Percentiles rank a stretch among this genome's conserved stretches.
Evolutionary conservation across 1,139 yeast genomes (phyloP).

Genomic region (Kodamaea sp.): DNA sequence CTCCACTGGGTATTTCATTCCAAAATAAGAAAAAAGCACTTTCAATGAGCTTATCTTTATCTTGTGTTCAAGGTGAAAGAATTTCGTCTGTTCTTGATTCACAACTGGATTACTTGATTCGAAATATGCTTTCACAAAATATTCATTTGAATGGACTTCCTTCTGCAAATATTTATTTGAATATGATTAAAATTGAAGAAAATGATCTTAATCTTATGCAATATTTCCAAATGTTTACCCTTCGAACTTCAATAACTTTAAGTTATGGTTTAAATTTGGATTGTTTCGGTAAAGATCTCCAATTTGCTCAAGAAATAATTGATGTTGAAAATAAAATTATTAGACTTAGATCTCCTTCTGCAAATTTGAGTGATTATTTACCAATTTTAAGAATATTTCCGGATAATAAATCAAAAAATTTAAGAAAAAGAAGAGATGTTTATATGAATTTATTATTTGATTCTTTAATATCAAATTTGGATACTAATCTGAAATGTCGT

Average conservation of each 20-base stretch:
- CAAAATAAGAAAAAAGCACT: slow-evolving; percentile 52
- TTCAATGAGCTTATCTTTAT: slow-evolving; percentile 23
- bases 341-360: slow-evolving; percentile 57
- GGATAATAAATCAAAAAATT: slow-evolving; percentile 20
- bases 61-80: no score
- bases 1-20: slow-evolving; percentile 61
- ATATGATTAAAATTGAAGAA: slow-evolving; percentile 29
- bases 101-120: no score
- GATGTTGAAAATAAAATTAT: slow-evolving; percentile 64
- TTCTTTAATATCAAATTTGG: slow-evolving; percentile 1
- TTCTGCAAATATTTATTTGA: slow-evolving; percentile 28
- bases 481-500: slow-evolving; percentile 13
- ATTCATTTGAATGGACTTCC: no score
- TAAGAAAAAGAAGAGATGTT: slow-evolving; percentile 46
- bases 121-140: no score
- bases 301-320: slow-evolving; percentile 51
- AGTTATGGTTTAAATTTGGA: slow-evolving; percentile 61
- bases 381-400: slow-evolving; percentile 45
- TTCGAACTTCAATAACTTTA: slow-evolving; percentile 53
- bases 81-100: no score
- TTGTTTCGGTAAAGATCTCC: slow-evolving; percentile 34
- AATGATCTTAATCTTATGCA: slow-evolving; percentile 34
- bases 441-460: slow-evolving; percentile 40
- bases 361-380: slow-evolving; percentile 60
- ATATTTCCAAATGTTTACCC: slow-evolving; percentile 50